Evolutionary conservation across 805 yeast genomes (phyloP), one percentile per base, ranked within the genome.

Genomic region (Nakazawaea pomicola): DNA sequence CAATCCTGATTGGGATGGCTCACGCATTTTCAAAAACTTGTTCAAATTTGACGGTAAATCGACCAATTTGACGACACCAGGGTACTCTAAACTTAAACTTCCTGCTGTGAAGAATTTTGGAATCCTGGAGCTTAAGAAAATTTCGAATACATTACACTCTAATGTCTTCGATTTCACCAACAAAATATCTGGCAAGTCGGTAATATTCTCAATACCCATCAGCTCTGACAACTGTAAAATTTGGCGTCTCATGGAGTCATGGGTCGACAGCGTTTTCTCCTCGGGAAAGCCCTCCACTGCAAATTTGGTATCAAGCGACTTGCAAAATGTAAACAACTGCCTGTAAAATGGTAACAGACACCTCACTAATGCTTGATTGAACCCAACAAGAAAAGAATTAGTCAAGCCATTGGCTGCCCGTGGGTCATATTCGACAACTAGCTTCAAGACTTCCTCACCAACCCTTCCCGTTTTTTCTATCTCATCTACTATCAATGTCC

Each of bases 31-130:
- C 50, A 53, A 25, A 46, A 58, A 42, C 38, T 48, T 60, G 47
- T 60, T 56, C 54, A 67, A 61, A 46, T 70, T 67, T 11, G 50
- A 46, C 10, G 88, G 83, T 33, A 83, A 54, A 36, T 72, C 71
- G 25, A 75, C 64, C 37, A 82, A 58, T 38, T 71, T 72, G 2
- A 76, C 61, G 6, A 70, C 65, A 10, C 80, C 80, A 5, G 86
- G 81, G 47, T 68, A 76, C 18, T 72, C 79, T 19, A 71, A 41
- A 2, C 53, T 30, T 21, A 61, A 49, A 12, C 56, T 49, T 6
- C 61, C 62, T 4, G 38, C 31, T 21, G 49, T 54, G 16, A 45
- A 29, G 30, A 48, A 51, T 29, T 51, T 56, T 3, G 62, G 62
- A 27, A 61, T 56, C 46, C 57, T 57, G 4, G 61, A 56, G 34